Evolutionary conservation across 345 rosid genomes (phyloP).

Genomic region (Linum lewisii): DNA sequence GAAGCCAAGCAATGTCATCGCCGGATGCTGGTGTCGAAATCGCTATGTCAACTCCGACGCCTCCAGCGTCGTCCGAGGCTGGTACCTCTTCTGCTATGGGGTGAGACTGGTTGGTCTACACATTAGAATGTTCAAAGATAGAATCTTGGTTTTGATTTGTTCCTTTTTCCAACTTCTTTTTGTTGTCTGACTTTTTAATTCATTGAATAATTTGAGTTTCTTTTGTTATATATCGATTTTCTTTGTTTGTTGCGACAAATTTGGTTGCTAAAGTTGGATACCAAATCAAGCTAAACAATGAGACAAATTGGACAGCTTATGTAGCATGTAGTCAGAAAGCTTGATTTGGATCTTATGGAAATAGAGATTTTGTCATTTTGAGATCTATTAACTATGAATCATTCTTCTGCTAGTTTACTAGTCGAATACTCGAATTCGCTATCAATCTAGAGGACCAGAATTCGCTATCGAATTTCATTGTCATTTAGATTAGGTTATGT

Average conservation of each 20-base stretch:
- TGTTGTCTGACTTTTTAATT: slow-evolving; percentile 10
- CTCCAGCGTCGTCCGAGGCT: slow-evolving; percentile 4
- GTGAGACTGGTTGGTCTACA: slow-evolving; percentile 6
- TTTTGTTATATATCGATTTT: not conserved
- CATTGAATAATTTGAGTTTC: slow-evolving; percentile 11
- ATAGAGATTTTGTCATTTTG: no score
- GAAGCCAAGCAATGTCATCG: slow-evolving; percentile 11
- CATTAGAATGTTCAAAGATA: slow-evolving; percentile 1
- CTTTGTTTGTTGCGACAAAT: no score
- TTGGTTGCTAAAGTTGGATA: slow-evolving; percentile 15
- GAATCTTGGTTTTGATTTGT: not conserved
- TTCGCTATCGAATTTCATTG: no score
- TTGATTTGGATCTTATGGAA: no score
- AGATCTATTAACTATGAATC: no score
- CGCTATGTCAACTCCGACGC: slow-evolving; percentile 11
- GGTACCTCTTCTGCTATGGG: slow-evolving; percentile 11
- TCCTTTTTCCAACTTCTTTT: not conserved
- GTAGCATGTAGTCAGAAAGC: not conserved
- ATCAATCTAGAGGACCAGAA: no score
- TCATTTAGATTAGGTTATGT: no score
- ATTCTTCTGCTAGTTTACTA: no score
- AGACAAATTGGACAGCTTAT: slow-evolving; percentile 11
- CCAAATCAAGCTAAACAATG: slow-evolving; percentile 10
- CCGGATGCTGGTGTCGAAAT: slow-evolving; percentile 8
- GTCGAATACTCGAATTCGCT: no score